These are phyloP conservation scores for Petunia secreta DNA, from an alignment of 257 asterid genomes.

Conservation along the genomic window DNA sequence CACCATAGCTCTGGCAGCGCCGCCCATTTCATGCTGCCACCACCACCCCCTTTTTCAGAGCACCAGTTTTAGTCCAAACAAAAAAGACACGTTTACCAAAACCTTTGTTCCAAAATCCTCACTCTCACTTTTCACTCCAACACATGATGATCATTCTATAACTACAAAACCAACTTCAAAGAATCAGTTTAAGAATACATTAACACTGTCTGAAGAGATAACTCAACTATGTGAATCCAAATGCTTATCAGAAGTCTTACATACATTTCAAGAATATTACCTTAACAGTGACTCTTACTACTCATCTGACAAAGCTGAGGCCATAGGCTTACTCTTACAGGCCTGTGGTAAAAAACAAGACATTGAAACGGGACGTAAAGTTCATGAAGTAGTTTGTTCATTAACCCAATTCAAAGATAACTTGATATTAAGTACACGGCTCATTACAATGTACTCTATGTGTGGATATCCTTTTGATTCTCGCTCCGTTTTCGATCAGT, in stretches of 20 bases:
- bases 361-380: slow-evolving; percentile 32
- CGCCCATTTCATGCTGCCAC: neutral
- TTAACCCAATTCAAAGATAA: slow-evolving; percentile 25
- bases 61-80: neutral
- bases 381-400: slow-evolving; percentile 30
- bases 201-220: slow-evolving; percentile 34
- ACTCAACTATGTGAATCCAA: slow-evolving; percentile 28
- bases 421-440: slow-evolving; percentile 29
- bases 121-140: neutral
- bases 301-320: slow-evolving; percentile 26
- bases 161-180: neutral
- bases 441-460: slow-evolving; percentile 37
- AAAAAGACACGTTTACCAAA: too few relatives aligned
- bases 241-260: slow-evolving; percentile 28
- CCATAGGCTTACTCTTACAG: slow-evolving; percentile 33
- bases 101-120: slow-evolving; percentile 17
- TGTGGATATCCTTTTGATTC: slow-evolving; percentile 34
- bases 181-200: neutral
- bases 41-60: slow-evolving; percentile 20
- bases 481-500: slow-evolving; percentile 28
- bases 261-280: slow-evolving; percentile 24
- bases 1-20: slow-evolving; percentile 28
- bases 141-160: neutral
- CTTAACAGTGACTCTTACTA: slow-evolving; percentile 11
- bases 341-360: slow-evolving; percentile 34